These are phyloP conservation scores for Globisporangium abappressorium DNA, from an alignment of 352 stramenopile species.

Conservation along the genomic window DNA sequence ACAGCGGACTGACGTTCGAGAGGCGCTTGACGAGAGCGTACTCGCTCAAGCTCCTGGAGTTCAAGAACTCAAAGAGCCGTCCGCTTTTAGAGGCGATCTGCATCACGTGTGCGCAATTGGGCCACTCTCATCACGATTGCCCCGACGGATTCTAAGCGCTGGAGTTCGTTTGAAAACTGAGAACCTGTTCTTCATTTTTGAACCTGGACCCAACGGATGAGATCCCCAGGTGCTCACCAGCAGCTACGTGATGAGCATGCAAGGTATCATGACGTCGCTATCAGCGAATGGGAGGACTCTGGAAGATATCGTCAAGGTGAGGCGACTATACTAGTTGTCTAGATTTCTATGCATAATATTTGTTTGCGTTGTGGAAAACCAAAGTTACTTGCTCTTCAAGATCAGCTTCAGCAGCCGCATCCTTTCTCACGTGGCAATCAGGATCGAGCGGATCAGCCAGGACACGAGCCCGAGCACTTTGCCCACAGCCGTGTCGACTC, in stretches of 20 bases:
- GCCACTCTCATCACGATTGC: slow-evolving; percentile 48
- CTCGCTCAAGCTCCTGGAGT: slow-evolving; percentile 40
- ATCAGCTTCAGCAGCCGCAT: neutral
- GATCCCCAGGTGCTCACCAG: neutral
- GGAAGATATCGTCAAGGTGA: neutral
- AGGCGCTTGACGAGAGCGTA: slow-evolving; percentile 54
- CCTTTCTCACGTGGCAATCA: too few species aligned
- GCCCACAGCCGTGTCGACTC: too few species aligned
- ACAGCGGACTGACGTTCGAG: slow-evolving; percentile 62
- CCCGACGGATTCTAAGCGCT: slow-evolving; percentile 49
- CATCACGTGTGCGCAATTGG: slow-evolving; percentile 44
- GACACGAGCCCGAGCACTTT: too few species aligned
- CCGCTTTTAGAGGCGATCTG: slow-evolving; percentile 38
- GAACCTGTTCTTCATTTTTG: neutral
- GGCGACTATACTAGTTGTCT: neutral
- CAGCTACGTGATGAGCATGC: too few species aligned
- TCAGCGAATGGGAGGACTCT: neutral
- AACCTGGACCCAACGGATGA: neutral
- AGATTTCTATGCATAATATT: neutral
- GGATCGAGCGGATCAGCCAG: too few species aligned
- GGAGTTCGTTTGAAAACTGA: neutral
- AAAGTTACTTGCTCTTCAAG: neutral
- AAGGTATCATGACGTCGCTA: neutral
- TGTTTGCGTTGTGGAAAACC: neutral
- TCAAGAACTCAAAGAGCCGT: slow-evolving; percentile 22